phyloP scores from a whole-genome alignment of 2,329 filamentous ascomycete genomes.

The Xylariaceae sp. region DNA sequence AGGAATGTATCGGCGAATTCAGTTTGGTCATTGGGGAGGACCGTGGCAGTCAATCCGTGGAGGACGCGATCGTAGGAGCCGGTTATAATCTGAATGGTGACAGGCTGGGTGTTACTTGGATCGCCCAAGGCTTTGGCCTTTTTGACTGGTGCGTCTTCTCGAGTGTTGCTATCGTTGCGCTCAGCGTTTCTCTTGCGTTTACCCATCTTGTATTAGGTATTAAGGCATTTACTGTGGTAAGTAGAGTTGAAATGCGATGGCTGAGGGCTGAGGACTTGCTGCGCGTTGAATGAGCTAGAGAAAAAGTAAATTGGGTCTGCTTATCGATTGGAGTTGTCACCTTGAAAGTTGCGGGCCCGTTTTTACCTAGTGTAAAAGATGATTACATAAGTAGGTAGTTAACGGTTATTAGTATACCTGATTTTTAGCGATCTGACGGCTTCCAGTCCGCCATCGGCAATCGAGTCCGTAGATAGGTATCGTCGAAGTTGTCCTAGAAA shows the following conservation, averaged over 20 bases:
- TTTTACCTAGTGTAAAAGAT: no score
- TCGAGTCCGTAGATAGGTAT: no score
- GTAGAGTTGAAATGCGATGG: constrained; percentile 1
- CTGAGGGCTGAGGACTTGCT: not conserved
- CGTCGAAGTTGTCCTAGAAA: no score
- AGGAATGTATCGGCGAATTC: constrained; percentile 90
- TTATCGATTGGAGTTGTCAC: constrained; percentile 19
- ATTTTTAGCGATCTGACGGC: no score
- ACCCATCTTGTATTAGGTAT: constrained; percentile 38
- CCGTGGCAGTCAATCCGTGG: constrained; percentile 79
- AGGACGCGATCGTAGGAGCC: constrained; percentile 93
- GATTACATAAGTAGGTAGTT: no score
- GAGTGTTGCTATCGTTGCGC: constrained; percentile 10
- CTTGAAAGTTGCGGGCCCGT: no score
- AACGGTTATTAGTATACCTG: no score
- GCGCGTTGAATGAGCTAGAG: not conserved
- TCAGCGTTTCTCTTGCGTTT: constrained; percentile 47
- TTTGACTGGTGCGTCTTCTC: constrained; percentile 19
- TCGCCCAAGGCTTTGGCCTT: constrained; percentile 28
- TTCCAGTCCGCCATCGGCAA: no score
- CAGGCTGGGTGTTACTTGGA: constrained; percentile 28
- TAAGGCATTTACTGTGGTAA: not conserved
- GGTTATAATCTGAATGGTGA: constrained; percentile 81
- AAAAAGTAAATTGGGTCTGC: constrained; percentile 19
- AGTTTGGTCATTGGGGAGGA: constrained; percentile 48